These are phyloP conservation scores for Tricharina praecox DNA, from an alignment of 495 filamentous ascomycete genomes.

Conservation along the genomic window DNA sequence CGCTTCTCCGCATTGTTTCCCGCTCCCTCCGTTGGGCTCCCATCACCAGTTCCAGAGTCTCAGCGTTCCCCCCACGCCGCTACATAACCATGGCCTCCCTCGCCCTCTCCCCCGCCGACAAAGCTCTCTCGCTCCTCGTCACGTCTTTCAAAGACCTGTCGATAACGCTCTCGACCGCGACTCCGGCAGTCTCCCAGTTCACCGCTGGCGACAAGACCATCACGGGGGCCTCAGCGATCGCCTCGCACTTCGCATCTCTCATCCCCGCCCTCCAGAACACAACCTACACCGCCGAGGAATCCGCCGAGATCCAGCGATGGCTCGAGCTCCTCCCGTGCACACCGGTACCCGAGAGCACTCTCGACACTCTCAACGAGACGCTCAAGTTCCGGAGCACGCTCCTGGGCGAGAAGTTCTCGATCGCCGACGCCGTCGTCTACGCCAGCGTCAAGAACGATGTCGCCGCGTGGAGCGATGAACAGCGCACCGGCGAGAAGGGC, in stretches of 20 bases:
- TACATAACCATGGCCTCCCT: constrained; percentile 2
- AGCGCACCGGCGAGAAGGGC: constrained; percentile 79
- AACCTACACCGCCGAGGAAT: constrained; percentile 57
- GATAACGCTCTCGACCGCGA: constrained; percentile 3
- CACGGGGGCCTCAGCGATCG: constrained; percentile 23
- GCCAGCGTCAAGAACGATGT: constrained; percentile 62
- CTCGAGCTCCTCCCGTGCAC: constrained; percentile 47
- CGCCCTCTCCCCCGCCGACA: constrained; percentile 15
- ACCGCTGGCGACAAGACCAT: constrained; percentile 11
- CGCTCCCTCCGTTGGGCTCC: neutral
- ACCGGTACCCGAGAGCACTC: constrained; percentile 45
- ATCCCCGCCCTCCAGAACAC: constrained; percentile 38
- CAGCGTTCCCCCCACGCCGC: neutral
- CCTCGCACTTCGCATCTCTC: constrained; percentile 15
- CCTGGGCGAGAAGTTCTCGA: constrained; percentile 75
- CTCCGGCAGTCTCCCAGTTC: constrained; percentile 14
- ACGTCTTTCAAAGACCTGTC: constrained; percentile 14
- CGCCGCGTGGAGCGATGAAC: constrained; percentile 63
- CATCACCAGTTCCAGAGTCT: neutral
- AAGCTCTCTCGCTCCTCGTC: constrained; percentile 20
- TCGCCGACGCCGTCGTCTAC: constrained; percentile 79
- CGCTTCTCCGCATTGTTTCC: neutral
- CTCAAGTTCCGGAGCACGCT: constrained; percentile 77
- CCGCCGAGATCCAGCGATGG: constrained; percentile 78
- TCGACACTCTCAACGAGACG: constrained; percentile 66